phyloP scores from a whole-genome alignment of 129 eudicot species.

The Mikania micrantha region DNA sequence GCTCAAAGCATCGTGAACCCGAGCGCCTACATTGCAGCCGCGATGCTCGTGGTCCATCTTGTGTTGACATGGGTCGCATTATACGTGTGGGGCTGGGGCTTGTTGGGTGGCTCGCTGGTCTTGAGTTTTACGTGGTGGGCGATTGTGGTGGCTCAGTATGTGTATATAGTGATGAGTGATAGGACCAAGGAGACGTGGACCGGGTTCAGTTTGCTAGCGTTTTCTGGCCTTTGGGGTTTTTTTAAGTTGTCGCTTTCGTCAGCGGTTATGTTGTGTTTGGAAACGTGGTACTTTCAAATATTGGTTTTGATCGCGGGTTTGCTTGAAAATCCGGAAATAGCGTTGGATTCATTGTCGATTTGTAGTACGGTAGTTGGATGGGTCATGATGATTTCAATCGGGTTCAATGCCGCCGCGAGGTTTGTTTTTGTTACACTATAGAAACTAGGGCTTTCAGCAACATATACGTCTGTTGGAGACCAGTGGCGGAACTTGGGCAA shows the following conservation, averaged over 20 bases:
- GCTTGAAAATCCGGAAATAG: conserved; percentile 34
- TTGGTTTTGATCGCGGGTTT: conserved; percentile 41
- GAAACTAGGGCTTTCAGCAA: too few relatives aligned
- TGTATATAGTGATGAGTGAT: conserved; percentile 31
- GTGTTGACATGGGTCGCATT: conserved; percentile 22
- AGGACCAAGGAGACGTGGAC: conserved; percentile 35
- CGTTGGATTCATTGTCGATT: conserved; percentile 36
- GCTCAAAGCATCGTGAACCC: conserved; percentile 48
- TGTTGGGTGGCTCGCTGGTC: conserved; percentile 32
- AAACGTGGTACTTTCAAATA: conserved; percentile 46
- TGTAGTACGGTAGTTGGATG: conserved; percentile 44
- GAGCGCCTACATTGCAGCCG: conserved; percentile 37
- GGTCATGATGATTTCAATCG: conserved; percentile 36
- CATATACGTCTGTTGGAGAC: too few relatives aligned
- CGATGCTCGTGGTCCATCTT: conserved; percentile 24
- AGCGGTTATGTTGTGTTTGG: conserved; percentile 44
- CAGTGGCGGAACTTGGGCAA: too few relatives aligned
- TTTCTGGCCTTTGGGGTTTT: conserved; percentile 34
- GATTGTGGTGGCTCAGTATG: conserved; percentile 38
- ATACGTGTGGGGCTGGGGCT: conserved; percentile 33
- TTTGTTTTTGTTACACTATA: too few relatives aligned
- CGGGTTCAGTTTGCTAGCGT: conserved; percentile 32
- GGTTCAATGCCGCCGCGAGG: conserved; percentile 49
- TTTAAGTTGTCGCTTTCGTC: conserved; percentile 35
- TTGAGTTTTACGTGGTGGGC: conserved; percentile 14